These are phyloP conservation scores for Mycosarcoma mackinlayi DNA, from an alignment of 1,284 basidiomycete species.

Conservation along the genomic window DNA sequence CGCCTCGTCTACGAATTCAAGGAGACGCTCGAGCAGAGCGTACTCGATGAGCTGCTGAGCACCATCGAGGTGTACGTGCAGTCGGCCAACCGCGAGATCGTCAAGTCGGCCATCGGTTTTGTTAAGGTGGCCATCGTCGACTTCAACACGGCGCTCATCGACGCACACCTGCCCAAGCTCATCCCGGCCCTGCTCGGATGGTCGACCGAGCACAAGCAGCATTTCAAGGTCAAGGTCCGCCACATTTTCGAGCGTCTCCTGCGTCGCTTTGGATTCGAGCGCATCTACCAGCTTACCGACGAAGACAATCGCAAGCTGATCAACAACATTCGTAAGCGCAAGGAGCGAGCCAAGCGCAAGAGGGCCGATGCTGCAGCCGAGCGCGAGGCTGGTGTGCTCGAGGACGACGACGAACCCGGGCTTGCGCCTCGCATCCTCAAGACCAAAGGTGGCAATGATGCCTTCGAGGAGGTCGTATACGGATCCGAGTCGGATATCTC, in stretches of 20 bases:
- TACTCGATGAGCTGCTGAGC: conserved; percentile 85
- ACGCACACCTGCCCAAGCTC: conserved; percentile 79
- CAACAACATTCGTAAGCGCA: conserved; percentile 89
- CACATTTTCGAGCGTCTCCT: conserved; percentile 98
- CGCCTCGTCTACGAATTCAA: conserved; percentile 96
- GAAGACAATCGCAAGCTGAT: conserved; percentile 82
- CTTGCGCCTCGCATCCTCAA: conserved; percentile 46
- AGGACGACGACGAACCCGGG: conserved; percentile 45
- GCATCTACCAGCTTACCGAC: conserved; percentile 74
- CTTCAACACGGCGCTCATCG: conserved; percentile 78
- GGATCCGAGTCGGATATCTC: conserved; percentile 62
- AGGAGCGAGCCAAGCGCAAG: conserved; percentile 83
- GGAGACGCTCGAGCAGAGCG: conserved; percentile 76
- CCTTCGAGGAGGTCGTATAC: conserved; percentile 67
- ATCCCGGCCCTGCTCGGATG: conserved; percentile 88
- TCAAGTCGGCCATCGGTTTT: conserved; percentile 94
- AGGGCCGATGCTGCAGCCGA: conserved; percentile 69
- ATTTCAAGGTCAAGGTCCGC: conserved; percentile 95
- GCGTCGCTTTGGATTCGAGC: conserved; percentile 87
- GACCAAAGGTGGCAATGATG: conserved; percentile 64
- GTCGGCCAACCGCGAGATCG: conserved; percentile 95
- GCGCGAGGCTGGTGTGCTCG: conserved; percentile 62
- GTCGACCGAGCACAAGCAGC: conserved; percentile 98
- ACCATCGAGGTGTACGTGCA: conserved; percentile 90
- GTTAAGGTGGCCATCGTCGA: conserved; percentile 93